Evolutionary conservation across 768 basidiomycete species (phyloP), one percentile per base, ranked within the genome.

Genomic region (Serendipita sp.): DNA sequence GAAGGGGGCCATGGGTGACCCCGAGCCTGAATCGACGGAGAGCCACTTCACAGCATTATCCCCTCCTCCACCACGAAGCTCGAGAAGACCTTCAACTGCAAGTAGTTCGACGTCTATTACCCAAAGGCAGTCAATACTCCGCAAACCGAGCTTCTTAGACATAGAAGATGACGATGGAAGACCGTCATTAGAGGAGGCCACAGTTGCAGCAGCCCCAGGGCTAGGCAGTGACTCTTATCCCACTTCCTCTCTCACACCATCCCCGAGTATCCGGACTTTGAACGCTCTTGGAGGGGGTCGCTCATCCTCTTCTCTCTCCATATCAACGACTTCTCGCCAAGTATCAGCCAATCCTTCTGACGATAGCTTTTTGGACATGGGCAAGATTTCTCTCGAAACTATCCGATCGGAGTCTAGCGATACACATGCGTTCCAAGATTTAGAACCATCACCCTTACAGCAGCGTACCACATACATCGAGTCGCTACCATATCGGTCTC

Each of bases 291-390:
- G 48, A 51, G 48, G 18, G 16, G 8, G 48, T 8, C 18, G 48
- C 7, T 51, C 48, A 51, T n/a, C 48, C 8, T 51, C 48, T 8
- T 51, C 48, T 8, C 48, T 51, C 8, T 3, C 48, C 48, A 51
- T 51, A 18, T 32, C 48, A 51, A 51, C 18, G 8, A 51, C 48
- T 7, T 8, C 48, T 51, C 48, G 48, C n/a, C 48, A 51, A 32
- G 18, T n/a, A 16, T 8, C 48, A 8, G 5, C 48, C 48, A 51
- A 32, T n/a, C 5, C 48, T 5, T 7, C 16, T 10, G 56, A 60
- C 16, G 56, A 60, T n/a, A 60, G 56, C n/a, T 60, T 60, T 36
- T 35, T 60, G 10, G 56, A 60, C 56, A 60, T 60, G 56, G 56
- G 56, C 56, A 60, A 60, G n/a, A 10, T 32, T 4, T 60, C 56